Evolutionary conservation across 2,329 filamentous ascomycete species (phyloP), one percentile per base, ranked within the genome.

Genomic region (Diaporthe vaccinii): DNA sequence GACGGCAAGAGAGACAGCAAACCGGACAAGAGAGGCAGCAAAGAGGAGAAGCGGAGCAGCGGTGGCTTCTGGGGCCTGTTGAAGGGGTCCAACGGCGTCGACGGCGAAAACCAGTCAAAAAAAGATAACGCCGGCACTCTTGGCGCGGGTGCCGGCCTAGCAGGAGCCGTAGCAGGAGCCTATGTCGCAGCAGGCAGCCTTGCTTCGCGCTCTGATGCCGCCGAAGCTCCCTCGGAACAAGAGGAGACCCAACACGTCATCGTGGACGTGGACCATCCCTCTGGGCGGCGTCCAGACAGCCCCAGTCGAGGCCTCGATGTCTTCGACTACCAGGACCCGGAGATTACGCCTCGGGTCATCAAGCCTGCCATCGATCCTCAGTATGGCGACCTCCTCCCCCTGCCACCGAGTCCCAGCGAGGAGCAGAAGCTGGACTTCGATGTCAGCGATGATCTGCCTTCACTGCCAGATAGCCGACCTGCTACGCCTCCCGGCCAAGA

Each of bases 111-210:
- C 69, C 82, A 81, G 78, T 76, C 79, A 82, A 76, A 78, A 84
- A 84, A 92, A 92, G 91, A 84, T 92, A 91, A 89, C 88, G 89
- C 91, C 91, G 91, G 86, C 89, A 92, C 88, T 88, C 87, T 89
- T 90, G 91, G 91, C 91, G 89, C 89, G 87, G 90, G 91, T 92
- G 91, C 86, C 90, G 91, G 91, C 89, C 82, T 89, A 84, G 87
- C 86, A 85, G 87, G 87, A 84, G 86, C 85, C 82, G 75, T 59
- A 25, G 49, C 70, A 62, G 87, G 84, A 78, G 84, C 83, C 80
- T 84, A 83, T 75, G 78, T 84, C 78, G 81, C 83, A 80, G 82
- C 84, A 80, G 81, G 83, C 80, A 80, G 81, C 79, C 55, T 65
- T 57, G 34, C 71, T 53, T 81, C 83, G 82, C 84, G 83, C 79